Conservation (phyloP, 345 rosid genomes). For the Geranium brycei region DNA sequence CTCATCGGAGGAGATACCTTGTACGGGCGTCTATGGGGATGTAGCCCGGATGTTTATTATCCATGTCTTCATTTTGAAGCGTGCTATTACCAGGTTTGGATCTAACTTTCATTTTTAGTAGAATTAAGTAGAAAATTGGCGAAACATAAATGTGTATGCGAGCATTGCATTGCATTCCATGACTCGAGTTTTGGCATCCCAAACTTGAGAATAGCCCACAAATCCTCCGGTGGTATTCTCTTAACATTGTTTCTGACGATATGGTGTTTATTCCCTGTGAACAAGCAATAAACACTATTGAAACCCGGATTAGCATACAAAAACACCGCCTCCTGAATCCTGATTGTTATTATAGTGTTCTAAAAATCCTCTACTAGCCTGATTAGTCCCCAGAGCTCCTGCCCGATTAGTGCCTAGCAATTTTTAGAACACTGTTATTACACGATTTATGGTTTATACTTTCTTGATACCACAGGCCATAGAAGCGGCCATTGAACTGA, state of each 20-base stretch:
- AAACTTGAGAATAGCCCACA: no score
- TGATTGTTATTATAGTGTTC: no score
- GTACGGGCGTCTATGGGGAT: constrained; percentile 95
- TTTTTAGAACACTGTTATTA: no score
- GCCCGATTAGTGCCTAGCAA: no score
- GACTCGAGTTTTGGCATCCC: no score
- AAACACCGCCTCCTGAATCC: background rate
- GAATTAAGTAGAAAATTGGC: background rate
- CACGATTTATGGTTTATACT: background rate
- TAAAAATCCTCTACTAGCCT: no score
- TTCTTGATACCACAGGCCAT: constrained; percentile 41
- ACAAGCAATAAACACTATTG: background rate
- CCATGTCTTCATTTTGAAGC: constrained; percentile 94
- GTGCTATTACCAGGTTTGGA: constrained; percentile 85
- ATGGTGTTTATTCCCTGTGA: no score
- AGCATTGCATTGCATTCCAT: no score
- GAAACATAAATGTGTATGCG: no score
- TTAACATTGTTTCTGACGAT: no score
- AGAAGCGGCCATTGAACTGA: constrained; percentile 81
- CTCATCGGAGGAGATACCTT: constrained; percentile 83
- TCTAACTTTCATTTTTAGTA: background rate
- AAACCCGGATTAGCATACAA: background rate
- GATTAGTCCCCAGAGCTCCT: no score
- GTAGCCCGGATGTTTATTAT: constrained; percentile 59
- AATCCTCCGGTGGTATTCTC: no score